A percentile compares a stretch with the other conserved stretches of the same genome.
Conservation (phyloP, 371 early-diverging fungal genomes). For the Mortierella sp. region DNA sequence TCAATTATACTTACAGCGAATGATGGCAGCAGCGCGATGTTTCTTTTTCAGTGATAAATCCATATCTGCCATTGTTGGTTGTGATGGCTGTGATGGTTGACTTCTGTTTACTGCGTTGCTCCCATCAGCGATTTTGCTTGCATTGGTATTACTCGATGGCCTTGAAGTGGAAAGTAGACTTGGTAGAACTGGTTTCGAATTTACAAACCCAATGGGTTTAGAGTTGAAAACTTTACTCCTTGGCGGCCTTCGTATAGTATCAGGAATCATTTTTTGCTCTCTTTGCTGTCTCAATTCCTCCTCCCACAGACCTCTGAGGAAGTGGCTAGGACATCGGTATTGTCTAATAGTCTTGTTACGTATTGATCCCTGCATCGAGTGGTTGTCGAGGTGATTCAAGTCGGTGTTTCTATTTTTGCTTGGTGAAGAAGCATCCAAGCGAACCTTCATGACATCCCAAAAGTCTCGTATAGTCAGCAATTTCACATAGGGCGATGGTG, state of each 20-base stretch:
- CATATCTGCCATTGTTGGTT: constrained; percentile 14
- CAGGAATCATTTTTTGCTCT: constrained; percentile 38
- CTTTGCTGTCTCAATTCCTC: constrained; percentile 31
- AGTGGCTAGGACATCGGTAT: constrained; percentile 9
- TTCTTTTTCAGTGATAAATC: constrained; percentile 31
- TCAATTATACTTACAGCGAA: constrained; percentile 25
- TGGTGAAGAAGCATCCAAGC: constrained; percentile 19
- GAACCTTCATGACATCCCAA: constrained; percentile 42
- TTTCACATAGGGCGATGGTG: constrained; percentile 40
- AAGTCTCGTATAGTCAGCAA: constrained; percentile 25
- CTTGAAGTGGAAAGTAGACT: constrained; percentile 4
- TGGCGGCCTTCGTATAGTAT: constrained; percentile 24
- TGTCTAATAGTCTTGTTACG: constrained; percentile 8
- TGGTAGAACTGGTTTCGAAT: constrained; percentile 11
- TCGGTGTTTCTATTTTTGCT: background rate
- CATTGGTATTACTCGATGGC: background rate
- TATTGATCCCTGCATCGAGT: background rate
- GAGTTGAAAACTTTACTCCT: constrained; percentile 35
- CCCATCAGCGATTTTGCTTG: background rate
- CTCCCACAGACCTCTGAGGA: constrained; percentile 43
- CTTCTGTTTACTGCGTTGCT: background rate
- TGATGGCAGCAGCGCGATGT: constrained; percentile 33
- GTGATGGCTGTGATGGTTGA: background rate
- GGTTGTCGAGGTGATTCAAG: background rate
- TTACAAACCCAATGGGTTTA: constrained; percentile 8